phyloP scores from a whole-genome alignment of 371 early-diverging fungal species.

The Nematocida minor region DNA sequence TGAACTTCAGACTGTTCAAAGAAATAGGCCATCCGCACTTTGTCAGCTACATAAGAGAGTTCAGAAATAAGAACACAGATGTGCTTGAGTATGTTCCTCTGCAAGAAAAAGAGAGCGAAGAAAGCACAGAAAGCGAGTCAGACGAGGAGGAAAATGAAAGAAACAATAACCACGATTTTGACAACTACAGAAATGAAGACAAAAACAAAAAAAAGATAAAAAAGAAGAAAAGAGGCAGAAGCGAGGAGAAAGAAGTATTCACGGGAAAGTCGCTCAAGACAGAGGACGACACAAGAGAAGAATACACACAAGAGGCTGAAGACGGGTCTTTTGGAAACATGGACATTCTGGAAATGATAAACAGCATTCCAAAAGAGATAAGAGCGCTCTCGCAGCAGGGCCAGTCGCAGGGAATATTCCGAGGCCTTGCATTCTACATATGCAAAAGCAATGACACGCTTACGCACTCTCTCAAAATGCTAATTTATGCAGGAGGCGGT shows the following conservation, averaged over 20 bases:
- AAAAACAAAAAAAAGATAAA: neutral
- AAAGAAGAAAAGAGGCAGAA: neutral
- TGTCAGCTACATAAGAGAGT: neutral
- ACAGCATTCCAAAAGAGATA: neutral
- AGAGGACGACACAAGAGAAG: neutral
- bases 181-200: neutral
- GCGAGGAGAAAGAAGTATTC: neutral
- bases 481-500: conserved; percentile 20
- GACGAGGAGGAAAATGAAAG: neutral
- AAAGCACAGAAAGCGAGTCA: neutral
- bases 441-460: neutral
- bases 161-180: neutral
- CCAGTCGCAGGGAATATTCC: neutral
- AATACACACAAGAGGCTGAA: neutral
- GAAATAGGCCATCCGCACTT: neutral
- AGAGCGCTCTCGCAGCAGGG: too few species aligned
- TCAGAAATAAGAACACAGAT: neutral
- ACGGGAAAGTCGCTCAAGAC: neutral
- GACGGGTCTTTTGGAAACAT: neutral
- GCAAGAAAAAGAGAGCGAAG: too few species aligned
- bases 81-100: neutral
- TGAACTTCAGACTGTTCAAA: conserved; percentile 45
- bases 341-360: neutral
- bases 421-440: neutral
- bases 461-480: conserved; percentile 9